Base-by-base conservation (phyloP, 441 rosid genomes). In the Macaranga tanarius region DNA sequence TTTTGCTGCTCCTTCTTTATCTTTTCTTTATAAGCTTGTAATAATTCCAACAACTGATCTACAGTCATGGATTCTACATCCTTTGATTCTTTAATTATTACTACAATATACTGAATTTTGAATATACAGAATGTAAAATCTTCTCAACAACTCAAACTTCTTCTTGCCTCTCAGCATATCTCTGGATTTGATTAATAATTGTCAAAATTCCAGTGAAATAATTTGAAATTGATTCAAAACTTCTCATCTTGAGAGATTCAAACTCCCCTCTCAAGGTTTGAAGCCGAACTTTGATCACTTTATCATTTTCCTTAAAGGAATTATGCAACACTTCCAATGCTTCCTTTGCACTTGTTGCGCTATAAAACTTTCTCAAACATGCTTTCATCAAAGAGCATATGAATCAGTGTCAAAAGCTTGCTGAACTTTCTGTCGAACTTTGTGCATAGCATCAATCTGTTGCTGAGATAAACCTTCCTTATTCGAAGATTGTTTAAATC, bases 121-220 rank as follows among this genome's bases (percentile, higher is more conserved):
- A 10, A 16, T 48, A 16, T 2, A 79, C 23, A 5, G 76, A 75
- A 0, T 67, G 0, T 63, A 3, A 16, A 72, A 57, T 16, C 72
- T 79, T 25, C 72, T 69, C 7, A 67, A n/a, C 9, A 72, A 56
- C 1, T 42, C n/a, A 47, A 71, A 55, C 47, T 23, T 80, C 76
- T 4, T 62, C 19, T 2, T 70, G 0, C 0, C 4, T 38, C 62
- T 80, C 76, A 7, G 52, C 71, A 55, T 60, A 26, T 55, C 69
- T 69, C 5, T 34, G 63, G 13, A 74, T 8, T 73, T 80, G 71
- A 10, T 77, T 70, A 0, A 56, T 50, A 38, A 76, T n/a, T 0
- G 4, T 7, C 17, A 38, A 13, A 0, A 73, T 62, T 47, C 44
- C 3, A 7, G 55, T 1, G 26, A 73, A 80, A 38, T 65, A 76